Evolutionary conservation across 179 eudicot species (phyloP), one percentile per base, ranked within the genome.

Genomic region (Spinacia oleracea): DNA sequence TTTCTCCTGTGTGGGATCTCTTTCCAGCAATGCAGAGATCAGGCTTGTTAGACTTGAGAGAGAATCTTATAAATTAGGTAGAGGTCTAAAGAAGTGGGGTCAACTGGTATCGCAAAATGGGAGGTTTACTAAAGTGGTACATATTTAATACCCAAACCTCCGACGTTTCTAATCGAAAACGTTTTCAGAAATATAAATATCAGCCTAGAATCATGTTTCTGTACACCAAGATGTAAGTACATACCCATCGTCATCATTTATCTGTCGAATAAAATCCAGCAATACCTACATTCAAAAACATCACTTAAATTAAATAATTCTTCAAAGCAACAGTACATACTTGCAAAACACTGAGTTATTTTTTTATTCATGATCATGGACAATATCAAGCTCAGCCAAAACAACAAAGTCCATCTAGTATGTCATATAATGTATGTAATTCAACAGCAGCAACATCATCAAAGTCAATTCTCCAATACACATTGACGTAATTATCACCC

Each of bases 181-280:
- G 14, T 45, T 45, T 45, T 45, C 50, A 45, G 14, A 45, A 45
- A 45, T 9, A 1, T 8, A 45, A 45, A 45, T 16, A 9, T 60
- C 10, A 38, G 42, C 50, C 21, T 67, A 67, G 32, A 35, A 67
- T 34, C 48, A 67, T 27, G 38, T 35, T 29, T 21, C 1, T 20
- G 29, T 67, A 29, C 46, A 67, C 31, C 27, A 29, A 59, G 25
- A 16, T 29, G 48, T 51, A 69, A 81, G 68, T 45, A 67, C 73
- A 78, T 93, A 95, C 98, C 99, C 99, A 34, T 96, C 90, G 78
- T 96, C 99, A 85, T 96, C 99, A 83, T 96, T 96, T 79, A 96
- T 87, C 82, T 91, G 87, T 76, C 89, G 92, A 85, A 96, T 85
- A 77, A 96, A 96, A 84, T 96, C 98, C 85, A 96, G 89, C 67